Conservation (phyloP, 768 basidiomycete species). For the Rickenella mellea region DNA sequence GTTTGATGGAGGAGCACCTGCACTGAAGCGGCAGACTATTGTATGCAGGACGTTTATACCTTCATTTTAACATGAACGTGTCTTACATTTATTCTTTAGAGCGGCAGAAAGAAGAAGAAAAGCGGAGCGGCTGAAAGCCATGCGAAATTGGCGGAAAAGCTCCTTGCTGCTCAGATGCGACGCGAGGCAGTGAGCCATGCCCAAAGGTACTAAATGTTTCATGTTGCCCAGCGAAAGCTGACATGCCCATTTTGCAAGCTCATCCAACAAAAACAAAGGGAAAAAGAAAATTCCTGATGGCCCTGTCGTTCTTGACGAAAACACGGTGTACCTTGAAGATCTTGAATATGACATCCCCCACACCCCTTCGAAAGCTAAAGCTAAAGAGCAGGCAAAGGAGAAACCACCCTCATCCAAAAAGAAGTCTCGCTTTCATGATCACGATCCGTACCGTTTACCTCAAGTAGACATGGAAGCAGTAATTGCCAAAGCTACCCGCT, state of each 20-base stretch:
- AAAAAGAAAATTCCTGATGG: constrained; percentile 37
- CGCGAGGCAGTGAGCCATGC: constrained; percentile 73
- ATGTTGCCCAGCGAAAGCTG: not conserved
- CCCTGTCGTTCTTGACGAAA: constrained; percentile 51
- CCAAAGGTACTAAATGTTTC: constrained; percentile 19
- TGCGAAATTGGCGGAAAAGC: constrained; percentile 78
- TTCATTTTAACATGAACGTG: not conserved
- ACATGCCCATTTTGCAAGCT: constrained; percentile 4
- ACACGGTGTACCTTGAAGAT: constrained; percentile 86
- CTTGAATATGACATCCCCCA: constrained; percentile 39
- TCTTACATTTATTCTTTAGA: constrained; percentile 30
- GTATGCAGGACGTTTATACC: constrained; percentile 37
- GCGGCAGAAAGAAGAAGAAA: constrained; percentile 85
- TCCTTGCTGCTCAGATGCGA: constrained; percentile 90
- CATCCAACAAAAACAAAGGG: constrained; percentile 24
- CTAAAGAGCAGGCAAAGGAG: constrained; percentile 12
- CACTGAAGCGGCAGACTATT: constrained; percentile 80
- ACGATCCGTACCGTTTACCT: constrained; percentile 92
- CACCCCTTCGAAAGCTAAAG: constrained; percentile 36
- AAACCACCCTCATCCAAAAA: constrained; percentile 40
- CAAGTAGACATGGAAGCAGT: constrained; percentile 62
- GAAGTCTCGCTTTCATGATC: constrained; percentile 58
- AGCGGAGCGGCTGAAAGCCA: constrained; percentile 81
- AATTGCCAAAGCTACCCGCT: constrained; percentile 51
- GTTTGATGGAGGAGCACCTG: constrained; percentile 95